These are phyloP conservation scores for Trebouxia gelatinosa DNA, from an alignment of 163 green algal species.

Conservation along the genomic window DNA sequence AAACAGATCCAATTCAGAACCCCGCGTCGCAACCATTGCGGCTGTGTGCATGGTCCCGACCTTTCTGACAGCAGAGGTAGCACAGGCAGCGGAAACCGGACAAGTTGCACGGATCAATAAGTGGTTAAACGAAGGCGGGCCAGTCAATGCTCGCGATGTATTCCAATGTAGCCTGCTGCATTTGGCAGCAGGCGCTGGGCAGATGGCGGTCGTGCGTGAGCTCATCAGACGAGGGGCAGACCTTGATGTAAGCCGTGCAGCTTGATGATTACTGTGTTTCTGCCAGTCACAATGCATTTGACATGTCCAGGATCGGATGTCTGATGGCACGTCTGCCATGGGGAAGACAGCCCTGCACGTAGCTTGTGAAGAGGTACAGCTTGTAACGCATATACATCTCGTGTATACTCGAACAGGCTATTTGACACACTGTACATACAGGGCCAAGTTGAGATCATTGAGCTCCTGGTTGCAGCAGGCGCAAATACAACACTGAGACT, in stretches of 20 bases:
- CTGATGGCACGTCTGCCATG: neutral
- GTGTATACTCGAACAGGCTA: neutral
- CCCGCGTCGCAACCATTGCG: neutral
- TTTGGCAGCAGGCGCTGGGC: neutral
- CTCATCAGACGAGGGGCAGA: neutral
- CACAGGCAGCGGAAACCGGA: neutral
- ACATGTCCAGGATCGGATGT: neutral
- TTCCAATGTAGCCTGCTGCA: slow-evolving; percentile 19
- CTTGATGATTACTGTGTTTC: neutral
- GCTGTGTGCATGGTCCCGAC: slow-evolving; percentile 8
- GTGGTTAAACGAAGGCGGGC: slow-evolving; percentile 11
- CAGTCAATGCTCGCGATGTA: slow-evolving; percentile 5
- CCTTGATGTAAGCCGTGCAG: neutral
- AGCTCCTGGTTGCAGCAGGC: neutral
- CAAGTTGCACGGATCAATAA: slow-evolving; percentile 1
- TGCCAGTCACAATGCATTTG: neutral
- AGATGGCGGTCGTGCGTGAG: slow-evolving; percentile 1
- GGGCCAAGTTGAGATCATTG: slow-evolving; percentile 2
- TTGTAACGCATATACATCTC: neutral
- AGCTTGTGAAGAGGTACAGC: slow-evolving; percentile 16
- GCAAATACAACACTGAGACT: too few relatives aligned
- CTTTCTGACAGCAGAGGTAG: slow-evolving; percentile 17
- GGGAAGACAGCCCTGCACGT: slow-evolving; percentile 15
- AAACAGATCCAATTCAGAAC: neutral
- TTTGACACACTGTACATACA: neutral